phyloP scores from a whole-genome alignment of 345 rosid species.

The Citrus cavaleriei region DNA sequence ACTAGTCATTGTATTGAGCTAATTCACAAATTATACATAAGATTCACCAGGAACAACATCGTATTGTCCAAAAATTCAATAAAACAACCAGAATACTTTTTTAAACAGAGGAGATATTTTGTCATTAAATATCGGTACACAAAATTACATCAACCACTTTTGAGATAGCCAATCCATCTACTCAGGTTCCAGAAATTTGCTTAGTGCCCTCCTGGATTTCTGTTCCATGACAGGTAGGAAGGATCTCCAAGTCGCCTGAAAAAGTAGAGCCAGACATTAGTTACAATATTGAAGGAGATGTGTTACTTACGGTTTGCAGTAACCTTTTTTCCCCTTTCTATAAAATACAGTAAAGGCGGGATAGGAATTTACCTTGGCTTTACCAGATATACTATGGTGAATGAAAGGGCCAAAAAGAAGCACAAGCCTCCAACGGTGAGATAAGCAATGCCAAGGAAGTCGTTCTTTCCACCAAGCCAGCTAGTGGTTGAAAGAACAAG shows the following conservation, averaged over 20 bases:
- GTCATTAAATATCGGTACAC: constrained; percentile 7
- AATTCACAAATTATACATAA: constrained; percentile 9
- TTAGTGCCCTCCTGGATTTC: constrained; percentile 65
- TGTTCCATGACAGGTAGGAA: constrained; percentile 93
- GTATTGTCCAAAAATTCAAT: neutral
- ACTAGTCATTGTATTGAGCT: neutral
- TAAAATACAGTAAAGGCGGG: neutral
- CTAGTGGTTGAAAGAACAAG: constrained; percentile 94
- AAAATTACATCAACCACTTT: constrained; percentile 6
- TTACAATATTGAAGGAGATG: neutral
- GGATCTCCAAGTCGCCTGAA: constrained; percentile 95
- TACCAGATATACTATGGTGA: constrained; percentile 76
- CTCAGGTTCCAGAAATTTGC: constrained; percentile 7
- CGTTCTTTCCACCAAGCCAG: constrained; percentile 99
- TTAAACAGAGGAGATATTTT: neutral
- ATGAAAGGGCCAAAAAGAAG: constrained; percentile 78
- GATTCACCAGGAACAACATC: neutral
- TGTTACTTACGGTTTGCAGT: neutral
- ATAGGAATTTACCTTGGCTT: constrained; percentile 77
- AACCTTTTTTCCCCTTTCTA: neutral
- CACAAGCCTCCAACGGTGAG: constrained; percentile 87
- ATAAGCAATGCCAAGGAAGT: constrained; percentile 96
- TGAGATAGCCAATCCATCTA: neutral
- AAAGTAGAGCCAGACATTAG: neutral
- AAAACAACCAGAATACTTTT: neutral